Conservation (phyloP, 2,329 filamentous ascomycete genomes). For the Penicillium sp. region DNA sequence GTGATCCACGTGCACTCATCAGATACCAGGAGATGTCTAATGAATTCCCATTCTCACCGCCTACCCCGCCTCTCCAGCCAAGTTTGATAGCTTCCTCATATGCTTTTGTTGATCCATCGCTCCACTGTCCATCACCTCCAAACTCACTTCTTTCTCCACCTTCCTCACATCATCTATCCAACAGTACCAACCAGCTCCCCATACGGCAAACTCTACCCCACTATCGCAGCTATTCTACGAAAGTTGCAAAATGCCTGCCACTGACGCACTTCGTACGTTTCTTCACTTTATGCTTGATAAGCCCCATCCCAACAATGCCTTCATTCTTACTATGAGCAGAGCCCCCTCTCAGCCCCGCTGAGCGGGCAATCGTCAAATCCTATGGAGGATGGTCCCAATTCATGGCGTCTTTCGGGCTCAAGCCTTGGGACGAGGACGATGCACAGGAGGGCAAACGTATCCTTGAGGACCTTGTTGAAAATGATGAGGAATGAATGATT, state of each 20-base stretch:
- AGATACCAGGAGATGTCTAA: too few relatives aligned
- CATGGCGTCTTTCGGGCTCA: constrained; percentile 22
- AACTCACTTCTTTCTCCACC: neutral
- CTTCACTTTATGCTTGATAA: neutral
- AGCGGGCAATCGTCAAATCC: constrained; percentile 26
- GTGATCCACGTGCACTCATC: too few relatives aligned
- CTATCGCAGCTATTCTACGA: neutral
- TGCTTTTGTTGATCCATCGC: neutral
- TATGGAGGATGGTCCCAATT: constrained; percentile 32
- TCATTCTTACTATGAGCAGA: constrained; percentile 13
- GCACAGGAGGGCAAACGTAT: constrained; percentile 22
- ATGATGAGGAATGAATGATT: neutral
- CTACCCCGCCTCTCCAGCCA: too few relatives aligned
- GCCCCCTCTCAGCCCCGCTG: constrained; percentile 25
- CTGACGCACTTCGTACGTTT: neutral
- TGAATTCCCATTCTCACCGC: too few relatives aligned
- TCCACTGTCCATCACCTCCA: neutral
- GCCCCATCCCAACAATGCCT: neutral
- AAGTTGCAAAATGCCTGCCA: neutral
- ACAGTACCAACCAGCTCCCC: neutral
- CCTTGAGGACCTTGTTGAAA: constrained; percentile 6
- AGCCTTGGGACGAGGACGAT: constrained; percentile 27
- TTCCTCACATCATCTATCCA: neutral
- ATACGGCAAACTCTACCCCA: neutral
- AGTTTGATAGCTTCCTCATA: neutral